A percentile compares a stretch with the other conserved stretches of the same genome.
Evolutionary conservation across 192 early-diverging fungal species (phyloP).

Genomic region (Rhizophagus prolifer): DNA sequence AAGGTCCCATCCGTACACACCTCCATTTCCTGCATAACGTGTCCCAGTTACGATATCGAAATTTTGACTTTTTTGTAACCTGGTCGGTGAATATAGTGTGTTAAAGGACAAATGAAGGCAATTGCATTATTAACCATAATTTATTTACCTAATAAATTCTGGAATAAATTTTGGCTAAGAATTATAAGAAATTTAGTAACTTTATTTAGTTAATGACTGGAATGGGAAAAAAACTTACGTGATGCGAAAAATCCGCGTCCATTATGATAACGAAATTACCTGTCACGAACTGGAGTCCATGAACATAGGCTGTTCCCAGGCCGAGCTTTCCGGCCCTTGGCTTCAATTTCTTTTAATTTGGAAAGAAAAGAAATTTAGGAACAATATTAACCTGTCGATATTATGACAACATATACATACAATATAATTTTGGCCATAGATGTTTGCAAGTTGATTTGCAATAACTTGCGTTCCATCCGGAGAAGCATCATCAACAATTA

Average conservation of each 20-base stretch:
- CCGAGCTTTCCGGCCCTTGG: constrained; percentile 96
- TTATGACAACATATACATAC: constrained; percentile 46
- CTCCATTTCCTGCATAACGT: constrained; percentile 82
- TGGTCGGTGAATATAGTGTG: constrained; percentile 21
- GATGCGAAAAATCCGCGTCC: constrained; percentile 99
- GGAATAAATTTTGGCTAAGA: constrained; percentile 93
- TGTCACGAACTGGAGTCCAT: constrained; percentile 90
- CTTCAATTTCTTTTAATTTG: constrained; percentile 64
- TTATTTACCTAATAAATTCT: constrained; percentile 76
- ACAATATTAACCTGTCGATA: background rate
- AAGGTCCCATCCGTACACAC: constrained; percentile 98
- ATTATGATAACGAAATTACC: constrained; percentile 97
- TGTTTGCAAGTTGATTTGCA: constrained; percentile 80
- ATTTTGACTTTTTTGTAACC: constrained; percentile 77
- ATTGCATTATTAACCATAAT: too few relatives aligned
- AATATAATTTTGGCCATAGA: constrained; percentile 87
- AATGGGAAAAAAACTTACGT: constrained; percentile 56
- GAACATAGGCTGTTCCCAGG: constrained; percentile 91
- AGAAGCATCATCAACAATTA: constrained; percentile 94
- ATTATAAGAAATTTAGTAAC: background rate
- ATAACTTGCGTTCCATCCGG: constrained; percentile 95
- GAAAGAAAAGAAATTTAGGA: background rate
- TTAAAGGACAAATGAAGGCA: background rate
- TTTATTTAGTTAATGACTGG: background rate
- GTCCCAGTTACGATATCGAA: constrained; percentile 95